These are phyloP conservation scores for Phytophthora pisi DNA, from an alignment of 352 stramenopile genomes.

Conservation along the genomic window DNA sequence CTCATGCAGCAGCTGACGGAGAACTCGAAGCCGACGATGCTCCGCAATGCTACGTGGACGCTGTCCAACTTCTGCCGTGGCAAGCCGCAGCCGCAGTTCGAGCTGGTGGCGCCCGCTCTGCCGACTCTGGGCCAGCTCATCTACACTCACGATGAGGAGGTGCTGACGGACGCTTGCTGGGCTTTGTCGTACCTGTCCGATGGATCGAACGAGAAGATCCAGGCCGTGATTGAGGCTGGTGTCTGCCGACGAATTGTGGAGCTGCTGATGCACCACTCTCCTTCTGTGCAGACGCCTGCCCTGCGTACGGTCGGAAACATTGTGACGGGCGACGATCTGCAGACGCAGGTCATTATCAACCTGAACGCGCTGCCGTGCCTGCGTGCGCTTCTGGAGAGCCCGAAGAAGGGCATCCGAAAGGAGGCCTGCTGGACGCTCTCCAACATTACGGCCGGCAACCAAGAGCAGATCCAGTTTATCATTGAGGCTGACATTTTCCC, in stretches of 20 bases:
- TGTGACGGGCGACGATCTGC: conserved; percentile 98
- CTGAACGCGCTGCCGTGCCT: conserved; percentile 97
- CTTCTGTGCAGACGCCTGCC: conserved; percentile 84
- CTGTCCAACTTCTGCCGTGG: conserved; percentile 99
- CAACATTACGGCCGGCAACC: conserved; percentile 99
- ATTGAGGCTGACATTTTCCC: conserved; percentile 98
- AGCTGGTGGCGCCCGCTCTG: conserved; percentile 92
- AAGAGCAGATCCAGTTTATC: conserved; percentile 98
- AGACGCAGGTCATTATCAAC: conserved; percentile 99
- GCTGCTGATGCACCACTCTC: conserved; percentile 88
- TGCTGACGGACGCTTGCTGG: conserved; percentile 99
- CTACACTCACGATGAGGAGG: conserved; percentile 98
- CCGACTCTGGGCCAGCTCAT: conserved; percentile 97
- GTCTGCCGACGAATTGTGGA: conserved; percentile 97
- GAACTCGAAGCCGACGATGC: conserved; percentile 96
- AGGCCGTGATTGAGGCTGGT: conserved; percentile 97
- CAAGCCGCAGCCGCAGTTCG: conserved; percentile 76
- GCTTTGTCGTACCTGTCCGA: conserved; percentile 98
- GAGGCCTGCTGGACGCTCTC: conserved; percentile 99
- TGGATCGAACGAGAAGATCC: conserved; percentile 99
- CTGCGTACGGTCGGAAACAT: conserved; percentile 97
- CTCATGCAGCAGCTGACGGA: conserved; percentile 96
- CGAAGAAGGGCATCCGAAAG: conserved; percentile 99
- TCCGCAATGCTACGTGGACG: conserved; percentile 99
- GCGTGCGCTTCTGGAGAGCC: conserved; percentile 92